Evolutionary conservation across 2,329 filamentous ascomycete species (phyloP).

Genomic region (Pseudogymnoascus pannorum): DNA sequence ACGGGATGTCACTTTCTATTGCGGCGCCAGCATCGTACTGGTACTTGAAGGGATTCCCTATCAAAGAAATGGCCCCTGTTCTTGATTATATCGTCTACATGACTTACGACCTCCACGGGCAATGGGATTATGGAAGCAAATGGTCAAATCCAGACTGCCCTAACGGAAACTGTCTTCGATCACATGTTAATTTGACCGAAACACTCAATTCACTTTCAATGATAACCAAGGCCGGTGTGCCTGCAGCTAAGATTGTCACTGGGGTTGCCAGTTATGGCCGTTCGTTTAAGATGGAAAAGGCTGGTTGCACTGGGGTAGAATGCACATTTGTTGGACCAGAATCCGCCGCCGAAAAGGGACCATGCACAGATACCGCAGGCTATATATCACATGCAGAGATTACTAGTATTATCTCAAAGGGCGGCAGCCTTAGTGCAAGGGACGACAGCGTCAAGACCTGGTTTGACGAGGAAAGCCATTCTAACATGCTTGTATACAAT

Average conservation of each 20-base stretch:
- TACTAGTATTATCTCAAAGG: conserved; percentile 22
- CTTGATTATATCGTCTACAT: conserved; percentile 23
- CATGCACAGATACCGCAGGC: conserved; percentile 28
- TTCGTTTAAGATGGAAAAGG: conserved; percentile 29
- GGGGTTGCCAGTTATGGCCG: conserved; percentile 31
- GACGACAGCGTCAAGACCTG: no score
- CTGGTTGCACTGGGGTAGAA: conserved; percentile 23
- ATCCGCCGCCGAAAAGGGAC: conserved; percentile 19
- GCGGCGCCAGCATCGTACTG: conserved; percentile 29
- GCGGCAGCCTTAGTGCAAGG: not conserved
- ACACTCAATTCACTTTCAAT: conserved; percentile 29
- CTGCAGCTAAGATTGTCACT: conserved; percentile 26
- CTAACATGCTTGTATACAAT: conserved; percentile 19
- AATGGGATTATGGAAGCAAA: conserved; percentile 30
- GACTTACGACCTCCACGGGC: conserved; percentile 31
- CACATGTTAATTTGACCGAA: conserved; percentile 33
- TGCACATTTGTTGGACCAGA: conserved; percentile 27
- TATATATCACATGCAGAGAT: conserved; percentile 32
- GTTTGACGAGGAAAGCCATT: no score
- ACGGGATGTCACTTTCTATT: conserved; percentile 22
- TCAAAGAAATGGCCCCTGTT: conserved; percentile 12
- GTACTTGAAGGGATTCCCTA: conserved; percentile 25
- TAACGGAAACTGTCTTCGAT: conserved; percentile 27
- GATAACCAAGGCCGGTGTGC: conserved; percentile 32
- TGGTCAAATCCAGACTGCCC: conserved; percentile 23